phyloP scores from a whole-genome alignment of 1,139 yeast genomes.

The Sugiyamaella sp. region DNA sequence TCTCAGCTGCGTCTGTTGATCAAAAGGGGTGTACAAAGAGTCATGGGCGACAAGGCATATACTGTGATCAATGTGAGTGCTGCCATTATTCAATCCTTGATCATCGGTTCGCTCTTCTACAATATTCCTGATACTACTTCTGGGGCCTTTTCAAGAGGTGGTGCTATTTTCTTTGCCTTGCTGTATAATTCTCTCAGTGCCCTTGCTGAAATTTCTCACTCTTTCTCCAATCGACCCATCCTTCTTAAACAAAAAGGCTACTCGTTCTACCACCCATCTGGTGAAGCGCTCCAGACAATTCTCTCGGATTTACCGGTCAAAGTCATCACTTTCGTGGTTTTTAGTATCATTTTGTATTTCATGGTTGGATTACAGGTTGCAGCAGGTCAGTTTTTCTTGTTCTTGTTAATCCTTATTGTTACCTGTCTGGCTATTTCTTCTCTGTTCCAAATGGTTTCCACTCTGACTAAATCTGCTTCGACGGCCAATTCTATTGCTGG shows the following conservation, averaged over 20 bases:
- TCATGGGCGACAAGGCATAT: constrained; percentile 58
- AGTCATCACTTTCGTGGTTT: constrained; percentile 48
- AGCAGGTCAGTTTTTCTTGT: constrained; percentile 67
- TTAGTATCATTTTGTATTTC: constrained; percentile 58
- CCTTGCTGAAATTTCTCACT: constrained; percentile 58
- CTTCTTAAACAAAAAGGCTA: constrained; percentile 63
- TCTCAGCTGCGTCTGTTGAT: constrained; percentile 51
- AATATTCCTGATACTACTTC: constrained; percentile 51
- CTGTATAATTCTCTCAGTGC: constrained; percentile 61
- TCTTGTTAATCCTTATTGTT: constrained; percentile 53
- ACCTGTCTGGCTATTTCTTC: constrained; percentile 56
- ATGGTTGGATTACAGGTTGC: constrained; percentile 57
- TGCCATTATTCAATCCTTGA: constrained; percentile 54
- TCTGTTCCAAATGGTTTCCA: constrained; percentile 63
- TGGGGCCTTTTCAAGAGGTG: constrained; percentile 61
- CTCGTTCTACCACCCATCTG: constrained; percentile 66
- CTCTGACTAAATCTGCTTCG: constrained; percentile 56
- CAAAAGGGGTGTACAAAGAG: constrained; percentile 58
- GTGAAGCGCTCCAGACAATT: constrained; percentile 64
- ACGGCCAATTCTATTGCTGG: constrained; percentile 68
- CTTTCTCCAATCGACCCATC: constrained; percentile 61
- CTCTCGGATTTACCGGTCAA: constrained; percentile 63
- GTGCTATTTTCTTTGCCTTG: constrained; percentile 59
- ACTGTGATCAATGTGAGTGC: constrained; percentile 54
- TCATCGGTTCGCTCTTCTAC: constrained; percentile 60